Base-by-base conservation (phyloP, 352 stramenopile genomes). In the Discostella stelligera region DNA sequence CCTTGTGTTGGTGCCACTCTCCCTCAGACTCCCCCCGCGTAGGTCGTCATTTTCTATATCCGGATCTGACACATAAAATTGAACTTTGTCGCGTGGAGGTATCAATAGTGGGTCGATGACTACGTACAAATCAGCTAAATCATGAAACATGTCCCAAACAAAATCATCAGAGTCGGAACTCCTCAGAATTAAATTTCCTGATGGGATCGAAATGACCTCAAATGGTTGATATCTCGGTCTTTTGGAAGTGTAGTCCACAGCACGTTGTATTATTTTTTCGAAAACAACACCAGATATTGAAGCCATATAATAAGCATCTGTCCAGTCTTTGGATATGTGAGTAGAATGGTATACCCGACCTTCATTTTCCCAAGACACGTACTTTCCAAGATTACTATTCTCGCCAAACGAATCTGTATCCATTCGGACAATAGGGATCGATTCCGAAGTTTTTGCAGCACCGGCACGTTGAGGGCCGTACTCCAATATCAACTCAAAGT, bases 401-500 rank as follows among this genome's bases (percentile, higher is more conserved):
- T 64, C 41, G 11, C 8, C 50, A 2, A 67, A 60, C 30, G 77
- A 10, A 54, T 87, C 78, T 20, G 55, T 71, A 52, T 85, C 69
- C 2, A 79, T 25, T 67, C 88, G 73, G 6, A 90, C 66, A 10
- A 75, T 59, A 3, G 88, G 85, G 55, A 89, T 83, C 3, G 74
- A 68, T 56, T 91, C 85, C 9, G 81, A 71, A 53, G 75, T 67
- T 49, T 85, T 76, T 5, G 71, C 49, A 3, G 50, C 25, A 4
- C 85, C 88, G 14, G 80, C 56, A 30, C 88, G 73, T 67, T 84
- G 71, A 11, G 88, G 88, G 25, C 88, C 88, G 64, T 91, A 93
- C 74, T 93, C 88, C 10, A 93, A 72, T n/a, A 85, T 93, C 0
- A 93, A 52, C 67, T 90, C 83, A 46, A 90, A 82, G 13, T 85